Evolutionary conservation across 257 asterid species (phyloP).

Genomic region (Capsicum rhomboideum): DNA sequence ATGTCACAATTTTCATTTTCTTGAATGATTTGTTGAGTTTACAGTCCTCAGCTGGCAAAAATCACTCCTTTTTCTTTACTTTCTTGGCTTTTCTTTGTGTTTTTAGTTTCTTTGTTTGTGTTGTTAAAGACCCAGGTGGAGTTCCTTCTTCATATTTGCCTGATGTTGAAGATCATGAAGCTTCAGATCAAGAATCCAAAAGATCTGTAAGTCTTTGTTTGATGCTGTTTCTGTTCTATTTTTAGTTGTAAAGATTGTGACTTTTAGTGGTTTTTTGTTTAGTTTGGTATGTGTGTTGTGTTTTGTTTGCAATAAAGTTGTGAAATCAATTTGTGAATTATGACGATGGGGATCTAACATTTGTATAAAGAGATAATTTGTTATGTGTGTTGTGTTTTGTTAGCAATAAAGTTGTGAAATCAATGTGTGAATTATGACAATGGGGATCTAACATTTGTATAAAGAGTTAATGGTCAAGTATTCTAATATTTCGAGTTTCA

Average conservation of each 20-base stretch:
- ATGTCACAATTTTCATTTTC: conserved; percentile 61
- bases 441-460: too few species aligned
- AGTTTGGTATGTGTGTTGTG: neutral
- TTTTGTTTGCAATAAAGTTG: too few species aligned
- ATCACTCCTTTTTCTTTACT: conserved; percentile 56
- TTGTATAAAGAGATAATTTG: too few species aligned
- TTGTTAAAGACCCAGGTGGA: conserved; percentile 55
- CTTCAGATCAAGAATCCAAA: conserved; percentile 29
- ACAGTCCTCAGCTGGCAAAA: conserved; percentile 54
- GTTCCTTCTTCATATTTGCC: conserved; percentile 49
- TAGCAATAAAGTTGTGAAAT: too few species aligned
- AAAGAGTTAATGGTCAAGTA: too few species aligned
- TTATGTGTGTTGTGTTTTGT: neutral
- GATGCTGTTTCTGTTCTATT: neutral
- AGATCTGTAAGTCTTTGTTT: conserved; percentile 16
- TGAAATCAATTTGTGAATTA: too few species aligned
- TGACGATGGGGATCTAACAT: too few species aligned
- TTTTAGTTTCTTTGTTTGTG: conserved; percentile 43
- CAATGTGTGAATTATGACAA: too few species aligned
- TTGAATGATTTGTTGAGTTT: conserved; percentile 57
- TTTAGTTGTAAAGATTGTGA: neutral
- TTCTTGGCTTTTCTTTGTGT: conserved; percentile 29
- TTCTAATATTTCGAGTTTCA: too few species aligned
- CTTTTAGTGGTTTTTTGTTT: neutral
- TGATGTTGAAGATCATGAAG: conserved; percentile 27